These are phyloP conservation scores for Paratinospora sagittata DNA, from an alignment of 164 flowering plant species.

Conservation along the genomic window DNA sequence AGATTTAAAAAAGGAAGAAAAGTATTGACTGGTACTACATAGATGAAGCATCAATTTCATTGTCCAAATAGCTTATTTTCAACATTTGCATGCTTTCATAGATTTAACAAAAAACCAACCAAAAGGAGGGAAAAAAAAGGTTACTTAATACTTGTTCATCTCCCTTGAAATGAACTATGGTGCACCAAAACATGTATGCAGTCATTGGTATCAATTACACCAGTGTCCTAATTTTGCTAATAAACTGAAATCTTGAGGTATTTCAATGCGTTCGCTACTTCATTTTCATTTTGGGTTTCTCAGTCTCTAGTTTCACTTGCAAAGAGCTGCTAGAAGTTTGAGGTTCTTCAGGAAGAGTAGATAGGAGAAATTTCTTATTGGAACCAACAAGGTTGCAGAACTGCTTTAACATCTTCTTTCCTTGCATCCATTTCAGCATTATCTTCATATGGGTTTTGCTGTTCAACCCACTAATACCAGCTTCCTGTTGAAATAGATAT, in stretches of 20 bases:
- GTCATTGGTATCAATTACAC: neutral
- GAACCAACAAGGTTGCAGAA: constrained; percentile 63
- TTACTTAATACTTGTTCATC: too few species aligned
- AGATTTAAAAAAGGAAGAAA: too few species aligned
- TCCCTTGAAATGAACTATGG: neutral
- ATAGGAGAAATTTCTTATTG: constrained; percentile 55
- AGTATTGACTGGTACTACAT: neutral
- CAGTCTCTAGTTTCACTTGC: constrained; percentile 16
- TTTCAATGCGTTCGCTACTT: neutral
- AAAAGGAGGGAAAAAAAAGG: constrained; percentile 1
- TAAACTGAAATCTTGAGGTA: neutral
- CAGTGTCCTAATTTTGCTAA: neutral
- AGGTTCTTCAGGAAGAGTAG: constrained; percentile 61
- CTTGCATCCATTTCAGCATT: constrained; percentile 85
- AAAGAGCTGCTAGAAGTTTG: constrained; percentile 14
- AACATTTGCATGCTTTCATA: neutral
- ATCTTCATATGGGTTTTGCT: constrained; percentile 85
- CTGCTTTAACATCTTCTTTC: constrained; percentile 71
- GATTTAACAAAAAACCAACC: neutral
- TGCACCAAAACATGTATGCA: constrained; percentile 1
- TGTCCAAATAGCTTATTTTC: neutral
- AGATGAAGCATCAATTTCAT: neutral
- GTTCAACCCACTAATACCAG: constrained; percentile 52
- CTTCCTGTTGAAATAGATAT: constrained; percentile 37
- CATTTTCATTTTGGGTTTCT: constrained; percentile 19